These are phyloP conservation scores for Drechmeria coniospora DNA, from an alignment of 2,329 filamentous ascomycete species.

Conservation along the genomic window DNA sequence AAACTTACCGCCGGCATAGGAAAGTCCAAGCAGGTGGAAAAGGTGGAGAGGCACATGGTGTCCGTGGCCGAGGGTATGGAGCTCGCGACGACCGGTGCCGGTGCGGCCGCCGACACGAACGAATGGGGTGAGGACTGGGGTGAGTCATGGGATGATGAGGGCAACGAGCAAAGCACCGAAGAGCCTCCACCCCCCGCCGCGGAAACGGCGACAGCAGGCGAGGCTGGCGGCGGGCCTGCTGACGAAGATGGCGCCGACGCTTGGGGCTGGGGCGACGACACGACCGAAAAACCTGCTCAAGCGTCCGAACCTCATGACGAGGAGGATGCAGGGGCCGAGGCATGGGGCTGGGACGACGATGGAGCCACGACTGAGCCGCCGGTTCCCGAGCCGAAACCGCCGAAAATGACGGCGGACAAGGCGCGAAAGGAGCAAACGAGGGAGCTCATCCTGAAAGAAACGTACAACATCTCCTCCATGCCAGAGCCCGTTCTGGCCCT, in stretches of 20 bases:
- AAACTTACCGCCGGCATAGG: slow-evolving; percentile 54
- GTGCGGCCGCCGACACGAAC: slow-evolving; percentile 26
- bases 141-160: slow-evolving; percentile 63
- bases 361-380: slow-evolving; percentile 23
- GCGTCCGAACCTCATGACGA: slow-evolving; percentile 14
- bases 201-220: slow-evolving; percentile 5
- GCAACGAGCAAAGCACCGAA: slow-evolving; percentile 22
- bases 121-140: slow-evolving; percentile 72
- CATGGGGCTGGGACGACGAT: slow-evolving; percentile 77
- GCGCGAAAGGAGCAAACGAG: slow-evolving; percentile 23
- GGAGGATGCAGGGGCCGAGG: slow-evolving; percentile 42
- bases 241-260: slow-evolving; percentile 43
- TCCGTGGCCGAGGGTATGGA: slow-evolving; percentile 50
- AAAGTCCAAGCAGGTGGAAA: slow-evolving; percentile 56
- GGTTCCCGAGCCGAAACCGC: slow-evolving; percentile 5
- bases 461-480: slow-evolving; percentile 76
- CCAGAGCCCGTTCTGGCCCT: slow-evolving; percentile 62
- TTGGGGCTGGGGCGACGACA: slow-evolving; percentile 56
- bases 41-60: slow-evolving; percentile 70
- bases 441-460: slow-evolving; percentile 69
- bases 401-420: slow-evolving; percentile 4
- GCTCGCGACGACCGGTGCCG: slow-evolving; percentile 38
- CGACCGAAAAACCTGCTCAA: slow-evolving; percentile 6
- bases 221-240: slow-evolving; percentile 5
- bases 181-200: too few species aligned